Evolutionary conservation across 257 asterid genomes (phyloP).

Genomic region (Leptodermis oblonga): DNA sequence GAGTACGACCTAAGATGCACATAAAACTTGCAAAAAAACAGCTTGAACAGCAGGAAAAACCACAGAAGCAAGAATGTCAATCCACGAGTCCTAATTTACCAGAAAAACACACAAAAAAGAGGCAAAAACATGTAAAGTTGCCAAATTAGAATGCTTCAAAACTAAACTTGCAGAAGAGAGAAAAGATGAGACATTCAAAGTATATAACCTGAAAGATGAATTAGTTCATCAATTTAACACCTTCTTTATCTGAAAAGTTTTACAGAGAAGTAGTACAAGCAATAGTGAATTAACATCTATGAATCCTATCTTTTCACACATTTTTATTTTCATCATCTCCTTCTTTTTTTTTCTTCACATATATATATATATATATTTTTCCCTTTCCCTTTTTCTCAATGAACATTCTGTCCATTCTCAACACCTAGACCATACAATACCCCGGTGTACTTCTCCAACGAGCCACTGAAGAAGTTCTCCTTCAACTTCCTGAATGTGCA

Average conservation of each 20-base stretch:
- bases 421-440: slow-evolving; percentile 72
- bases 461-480: slow-evolving; percentile 60
- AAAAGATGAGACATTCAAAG: not conserved
- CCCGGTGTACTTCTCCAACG: slow-evolving; percentile 60
- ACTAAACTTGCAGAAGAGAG: not conserved
- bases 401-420: slow-evolving; percentile 51
- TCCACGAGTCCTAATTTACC: not conserved
- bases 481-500: slow-evolving; percentile 63
- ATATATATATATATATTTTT: no score
- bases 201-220: not conserved
- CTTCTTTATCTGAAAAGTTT: slow-evolving; percentile 30
- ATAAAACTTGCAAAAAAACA: not conserved
- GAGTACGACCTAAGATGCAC: no score
- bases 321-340: slow-evolving; percentile 7
- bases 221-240: slow-evolving; percentile 10
- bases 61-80: not conserved
- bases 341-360: no score
- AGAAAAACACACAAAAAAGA: not conserved
- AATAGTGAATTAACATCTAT: slow-evolving; percentile 20
- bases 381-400: slow-evolving; percentile 23
- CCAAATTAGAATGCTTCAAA: not conserved
- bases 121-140: not conserved
- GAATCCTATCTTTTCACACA: slow-evolving; percentile 20
- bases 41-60: no score
- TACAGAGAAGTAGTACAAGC: slow-evolving; percentile 31